Evolutionary conservation across 2,329 filamentous ascomycete genomes (phyloP), one percentile per base, ranked within the genome.

Genomic region (Uncinocarpus reesii): DNA sequence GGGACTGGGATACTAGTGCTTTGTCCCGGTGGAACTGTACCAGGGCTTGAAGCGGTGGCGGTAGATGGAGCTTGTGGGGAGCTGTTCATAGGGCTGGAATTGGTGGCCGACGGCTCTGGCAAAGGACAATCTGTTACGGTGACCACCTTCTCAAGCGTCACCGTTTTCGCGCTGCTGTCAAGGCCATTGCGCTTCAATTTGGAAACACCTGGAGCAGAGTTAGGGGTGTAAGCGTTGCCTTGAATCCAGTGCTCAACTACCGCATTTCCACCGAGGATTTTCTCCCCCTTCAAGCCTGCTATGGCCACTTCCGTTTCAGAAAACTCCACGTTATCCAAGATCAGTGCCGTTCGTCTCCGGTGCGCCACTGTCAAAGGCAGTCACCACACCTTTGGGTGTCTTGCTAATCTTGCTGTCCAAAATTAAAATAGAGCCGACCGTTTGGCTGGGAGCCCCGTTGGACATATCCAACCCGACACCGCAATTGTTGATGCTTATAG

Each of bases 281-380:
- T 65, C 36, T 75, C 71, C 38, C 79, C 81, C 53, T 70, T 72
- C 18, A 70, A 62, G 44, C 71, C 68, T 46, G 78, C 72, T 47
- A 96, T 77, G 26, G 86, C 86, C 20, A 77, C 73, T 5, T 76
- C 73, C 47, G 85, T 79, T 47, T 79, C 81, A 41, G 72, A 71
- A 55, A 95, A 87, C 68, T 95, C 87, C 28, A 93, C 86, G 57
- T 95, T 95, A 69, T 95, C 86, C 8, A 96, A 66, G 56, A 95
- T 76, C 38, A 95, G 85, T 86, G 52, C 86, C 86, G 60, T 88
- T 90, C 57, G 84, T 85, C 48, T 74, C 69, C 18, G 79, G 74
- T 49, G 81, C 74, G 48, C 76, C 79, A 44, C 68, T 65, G 4
- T 75, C 68, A 69, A 86, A 95, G 1, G 83, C 78, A 21, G 87